Percentiles rank a stretch among this genome's conserved stretches.
Evolutionary conservation across 129 eudicot genomes (phyloP).

Genomic region (Lonicera japonica): DNA sequence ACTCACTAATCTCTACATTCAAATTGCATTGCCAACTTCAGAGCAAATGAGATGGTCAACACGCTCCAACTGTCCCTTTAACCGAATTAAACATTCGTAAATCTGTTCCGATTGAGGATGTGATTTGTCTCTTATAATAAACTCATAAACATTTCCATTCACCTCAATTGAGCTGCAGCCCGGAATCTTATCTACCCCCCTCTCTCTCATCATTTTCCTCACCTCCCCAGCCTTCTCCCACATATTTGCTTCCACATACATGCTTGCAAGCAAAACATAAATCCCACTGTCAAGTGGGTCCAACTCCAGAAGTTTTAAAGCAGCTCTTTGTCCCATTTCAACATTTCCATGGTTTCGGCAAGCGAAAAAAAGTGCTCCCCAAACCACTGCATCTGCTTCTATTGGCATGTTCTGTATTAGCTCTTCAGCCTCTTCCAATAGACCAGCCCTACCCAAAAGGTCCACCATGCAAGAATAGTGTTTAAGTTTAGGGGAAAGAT

Average conservation of each 20-base stretch:
- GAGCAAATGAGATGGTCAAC: not conserved
- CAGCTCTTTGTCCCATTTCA: constrained; percentile 61
- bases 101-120: constrained; percentile 51
- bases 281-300: constrained; percentile 64
- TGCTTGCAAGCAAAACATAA: constrained; percentile 62
- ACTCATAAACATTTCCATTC: constrained; percentile 47
- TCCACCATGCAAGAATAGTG: constrained; percentile 79
- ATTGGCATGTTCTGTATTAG: constrained; percentile 52
- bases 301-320: constrained; percentile 50
- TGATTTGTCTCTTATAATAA: constrained; percentile 51
- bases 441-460: constrained; percentile 68
- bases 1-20: too few relatives aligned
- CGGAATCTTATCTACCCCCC: constrained; percentile 69
- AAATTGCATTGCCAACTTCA: not conserved
- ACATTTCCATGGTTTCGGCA: constrained; percentile 55
- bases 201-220: constrained; percentile 56
- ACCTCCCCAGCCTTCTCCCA: constrained; percentile 49
- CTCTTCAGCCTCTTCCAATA: constrained; percentile 51
- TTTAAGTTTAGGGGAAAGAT: constrained; percentile 36
- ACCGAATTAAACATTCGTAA: constrained; percentile 34
- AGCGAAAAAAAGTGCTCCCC: constrained; percentile 75
- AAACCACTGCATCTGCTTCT: constrained; percentile 54
- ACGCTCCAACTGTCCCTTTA: constrained; percentile 40
- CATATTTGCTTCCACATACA: constrained; percentile 70
- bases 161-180: constrained; percentile 76